phyloP scores from a whole-genome alignment of 108 stramenopile genomes.

The Fragilaria radians region DNA sequence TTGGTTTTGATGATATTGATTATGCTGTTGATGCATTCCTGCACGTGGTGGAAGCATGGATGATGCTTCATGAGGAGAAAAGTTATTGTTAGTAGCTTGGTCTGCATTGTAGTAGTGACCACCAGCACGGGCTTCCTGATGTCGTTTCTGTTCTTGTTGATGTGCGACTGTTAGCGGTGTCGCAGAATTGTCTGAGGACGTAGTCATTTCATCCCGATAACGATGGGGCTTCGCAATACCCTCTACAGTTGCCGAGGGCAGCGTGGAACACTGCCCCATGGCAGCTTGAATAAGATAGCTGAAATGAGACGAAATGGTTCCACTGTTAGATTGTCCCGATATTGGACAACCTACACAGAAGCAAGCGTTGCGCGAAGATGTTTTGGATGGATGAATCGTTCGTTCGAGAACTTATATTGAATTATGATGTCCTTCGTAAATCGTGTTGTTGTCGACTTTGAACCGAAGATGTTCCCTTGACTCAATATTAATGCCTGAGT shows the following conservation, averaged over 20 bases:
- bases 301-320: constrained; percentile 6
- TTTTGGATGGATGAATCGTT: too few species aligned
- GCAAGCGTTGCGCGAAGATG: too few species aligned
- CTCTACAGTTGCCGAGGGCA: constrained; percentile 38
- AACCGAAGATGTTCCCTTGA: too few species aligned
- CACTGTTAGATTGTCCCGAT: not conserved
- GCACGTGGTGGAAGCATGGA: not conserved
- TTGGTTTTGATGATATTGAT: constrained; percentile 15
- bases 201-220: not conserved
- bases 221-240: not conserved
- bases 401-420: too few species aligned
- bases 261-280: constrained; percentile 70
- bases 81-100: not conserved
- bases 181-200: not conserved
- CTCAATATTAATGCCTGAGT: too few species aligned
- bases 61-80: not conserved
- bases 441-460: too few species aligned
- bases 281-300: constrained; percentile 64
- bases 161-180: not conserved
- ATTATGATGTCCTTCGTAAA: too few species aligned
- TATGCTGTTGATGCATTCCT: too few species aligned
- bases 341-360: not conserved
- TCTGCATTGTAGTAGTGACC: constrained; percentile 13
- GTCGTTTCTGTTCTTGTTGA: constrained; percentile 5
- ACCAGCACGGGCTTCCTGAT: not conserved